Base-by-base conservation (phyloP, 2,329 filamentous ascomycete genomes). In the Claviceps capensis region DNA sequence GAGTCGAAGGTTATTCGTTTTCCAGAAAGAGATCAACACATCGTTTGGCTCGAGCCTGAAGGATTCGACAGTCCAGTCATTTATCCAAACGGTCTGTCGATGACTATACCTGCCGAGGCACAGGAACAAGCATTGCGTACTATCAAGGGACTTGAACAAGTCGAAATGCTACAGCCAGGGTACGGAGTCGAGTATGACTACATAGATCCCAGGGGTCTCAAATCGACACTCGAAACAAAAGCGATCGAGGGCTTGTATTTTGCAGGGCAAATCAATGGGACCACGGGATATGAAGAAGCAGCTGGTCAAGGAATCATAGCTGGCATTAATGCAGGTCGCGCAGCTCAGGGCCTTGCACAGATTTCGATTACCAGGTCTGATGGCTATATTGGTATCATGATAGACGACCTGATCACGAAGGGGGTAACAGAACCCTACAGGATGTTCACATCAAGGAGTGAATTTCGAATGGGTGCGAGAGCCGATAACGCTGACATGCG, bases 161-260 rank as follows among this genome's bases (percentile, higher is more conserved):
- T 89, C 4, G 82, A 75, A 26, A 96, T 98, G 90, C 78, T 95
- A 6, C 91, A 97, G 62, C 85, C 91, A 1, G 93, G 91, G 8
- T 98, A 98, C 62, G 93, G 93, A 7, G 93, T 98, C 1, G 93
- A 98, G 66, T 98, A 98, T 67, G 93, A 97, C 70, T 98, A 98
- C 66, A 88, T 98, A 17, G 93, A 98, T 63, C 93, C 93, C 17
- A 84, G 93, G 50, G 85, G 86, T 59, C 75, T 98, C 3, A 85
- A 83, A 57, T 81, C 86, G n/a, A 93, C 90, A 0, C 78, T 98
- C 7, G 93, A 98, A 67, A 97, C 93, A 1, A 98, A 97, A 68
- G 77, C 85, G 22, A 95, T 98, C 56, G 74, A 74, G 7, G 93
- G 93, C 1, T 78, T 98, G 13, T 98, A 86, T 69, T 77, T 98